phyloP scores from a whole-genome alignment of 2,329 filamentous ascomycete genomes.

The Pestalotiopsis sp. region DNA sequence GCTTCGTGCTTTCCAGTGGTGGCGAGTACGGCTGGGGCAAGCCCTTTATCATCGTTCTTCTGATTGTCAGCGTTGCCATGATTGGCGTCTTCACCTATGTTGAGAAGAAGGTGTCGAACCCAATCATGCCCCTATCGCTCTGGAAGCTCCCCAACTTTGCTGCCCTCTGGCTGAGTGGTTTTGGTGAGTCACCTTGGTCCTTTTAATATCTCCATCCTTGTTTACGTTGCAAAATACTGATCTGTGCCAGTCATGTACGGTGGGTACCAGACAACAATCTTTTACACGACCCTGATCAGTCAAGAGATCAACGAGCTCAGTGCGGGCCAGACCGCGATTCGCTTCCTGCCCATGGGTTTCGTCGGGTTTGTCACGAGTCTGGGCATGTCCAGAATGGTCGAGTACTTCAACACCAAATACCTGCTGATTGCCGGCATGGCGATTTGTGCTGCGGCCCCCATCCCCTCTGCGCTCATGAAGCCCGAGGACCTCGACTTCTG shows the following conservation, averaged over 20 bases:
- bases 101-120: conserved; percentile 45
- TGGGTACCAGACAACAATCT: conserved; percentile 43
- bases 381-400: conserved; percentile 36
- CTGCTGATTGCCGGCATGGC: conserved; percentile 36
- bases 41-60: conserved; percentile 44
- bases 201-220: background rate
- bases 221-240: background rate
- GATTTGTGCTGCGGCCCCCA: conserved; percentile 38
- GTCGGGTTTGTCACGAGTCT: conserved; percentile 40
- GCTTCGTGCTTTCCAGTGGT: conserved; percentile 46
- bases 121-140: conserved; percentile 46
- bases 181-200: conserved; percentile 20
- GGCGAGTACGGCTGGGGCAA: conserved; percentile 48
- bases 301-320: conserved; percentile 41
- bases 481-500: conserved; percentile 28
- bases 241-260: conserved; percentile 36
- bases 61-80: conserved; percentile 39
- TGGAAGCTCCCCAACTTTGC: conserved; percentile 50
- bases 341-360: conserved; percentile 43
- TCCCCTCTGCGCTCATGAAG: conserved; percentile 31
- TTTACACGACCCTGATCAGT: conserved; percentile 43
- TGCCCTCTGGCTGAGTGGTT: conserved; percentile 45
- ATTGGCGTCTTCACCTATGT: conserved; percentile 39
- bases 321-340: conserved; percentile 39
- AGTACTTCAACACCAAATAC: conserved; percentile 39